phyloP scores from a whole-genome alignment of 208 protist species.

The Crithidia expoeki region DNA sequence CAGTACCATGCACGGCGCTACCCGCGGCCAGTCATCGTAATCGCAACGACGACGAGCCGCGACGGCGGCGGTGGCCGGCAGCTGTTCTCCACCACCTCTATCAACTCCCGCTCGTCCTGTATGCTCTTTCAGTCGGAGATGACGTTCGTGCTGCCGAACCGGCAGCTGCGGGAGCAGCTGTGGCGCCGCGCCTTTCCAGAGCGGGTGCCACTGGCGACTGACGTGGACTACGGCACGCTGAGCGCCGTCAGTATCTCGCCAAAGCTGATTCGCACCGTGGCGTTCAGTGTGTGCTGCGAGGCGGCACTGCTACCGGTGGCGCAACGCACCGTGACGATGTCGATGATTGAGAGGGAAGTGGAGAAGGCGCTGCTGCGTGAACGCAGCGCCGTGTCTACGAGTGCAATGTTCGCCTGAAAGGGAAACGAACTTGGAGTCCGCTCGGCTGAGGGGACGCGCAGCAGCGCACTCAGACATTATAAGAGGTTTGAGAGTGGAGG shows the following conservation, averaged over 20 bases:
- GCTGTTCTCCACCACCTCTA: slow-evolving; percentile 30
- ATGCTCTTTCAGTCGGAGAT: slow-evolving; percentile 67
- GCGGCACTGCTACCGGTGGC: slow-evolving; percentile 58
- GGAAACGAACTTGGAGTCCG: no score
- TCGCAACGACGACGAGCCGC: slow-evolving; percentile 69
- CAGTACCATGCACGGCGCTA: slow-evolving; percentile 82
- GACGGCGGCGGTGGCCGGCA: slow-evolving; percentile 30
- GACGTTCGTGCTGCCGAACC: slow-evolving; percentile 60
- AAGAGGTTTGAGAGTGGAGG: no score
- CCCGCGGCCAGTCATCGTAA: slow-evolving; percentile 77
- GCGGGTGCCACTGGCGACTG: slow-evolving; percentile 55
- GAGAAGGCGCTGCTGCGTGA: slow-evolving; percentile 52
- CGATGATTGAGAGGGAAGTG: slow-evolving; percentile 71
- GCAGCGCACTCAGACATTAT: no score
- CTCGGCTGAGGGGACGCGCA: no score
- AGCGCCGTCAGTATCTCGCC: slow-evolving; percentile 56
- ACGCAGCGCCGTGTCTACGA: slow-evolving; percentile 37
- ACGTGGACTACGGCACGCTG: slow-evolving; percentile 68
- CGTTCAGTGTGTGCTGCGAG: slow-evolving; percentile 78
- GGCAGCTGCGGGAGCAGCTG: slow-evolving; percentile 61
- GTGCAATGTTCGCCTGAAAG: slow-evolving; percentile 74
- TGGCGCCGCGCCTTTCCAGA: slow-evolving; percentile 77
- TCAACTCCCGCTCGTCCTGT: slow-evolving; percentile 57
- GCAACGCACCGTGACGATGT: slow-evolving; percentile 65
- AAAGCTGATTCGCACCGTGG: slow-evolving; percentile 76